Conservation (phyloP, 2,329 filamentous ascomycete genomes). For the Ophiostoma sp. region DNA sequence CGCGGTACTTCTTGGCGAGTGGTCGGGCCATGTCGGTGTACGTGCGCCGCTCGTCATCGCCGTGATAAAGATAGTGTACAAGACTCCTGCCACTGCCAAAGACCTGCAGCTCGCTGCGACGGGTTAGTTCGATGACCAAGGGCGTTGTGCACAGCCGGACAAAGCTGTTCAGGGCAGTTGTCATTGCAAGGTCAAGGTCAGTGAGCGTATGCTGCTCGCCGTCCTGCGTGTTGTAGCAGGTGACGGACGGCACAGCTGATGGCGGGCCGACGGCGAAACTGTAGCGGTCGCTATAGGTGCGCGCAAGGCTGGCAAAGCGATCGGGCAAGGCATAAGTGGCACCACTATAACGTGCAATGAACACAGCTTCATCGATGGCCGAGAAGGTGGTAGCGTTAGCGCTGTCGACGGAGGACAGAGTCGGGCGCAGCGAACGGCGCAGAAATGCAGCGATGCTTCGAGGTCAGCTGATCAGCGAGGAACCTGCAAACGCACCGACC, state of each 20-base stretch:
- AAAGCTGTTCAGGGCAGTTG: conserved; percentile 27
- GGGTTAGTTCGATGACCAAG: conserved; percentile 41
- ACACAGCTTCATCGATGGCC: background rate
- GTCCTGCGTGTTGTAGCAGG: conserved; percentile 38
- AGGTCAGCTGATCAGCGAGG: background rate
- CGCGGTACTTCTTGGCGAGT: conserved; percentile 42
- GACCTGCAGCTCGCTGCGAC: conserved; percentile 40
- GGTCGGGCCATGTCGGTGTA: conserved; percentile 37
- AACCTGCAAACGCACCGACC: background rate
- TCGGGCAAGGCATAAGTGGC: conserved; percentile 28
- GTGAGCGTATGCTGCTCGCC: conserved; percentile 35
- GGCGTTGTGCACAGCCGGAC: conserved; percentile 37
- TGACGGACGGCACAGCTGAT: conserved; percentile 25
- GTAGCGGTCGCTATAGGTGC: conserved; percentile 37
- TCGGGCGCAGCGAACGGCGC: background rate
- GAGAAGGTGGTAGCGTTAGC: background rate
- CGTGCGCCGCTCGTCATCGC: conserved; percentile 31
- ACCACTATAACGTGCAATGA: background rate
- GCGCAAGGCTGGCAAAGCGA: conserved; percentile 34
- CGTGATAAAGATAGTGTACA: conserved; percentile 34
- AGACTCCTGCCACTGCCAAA: conserved; percentile 31
- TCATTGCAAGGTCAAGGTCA: conserved; percentile 36
- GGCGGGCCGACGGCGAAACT: conserved; percentile 37
- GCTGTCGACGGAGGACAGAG: background rate
- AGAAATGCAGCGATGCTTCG: background rate